phyloP scores from a whole-genome alignment of 768 basidiomycete species.

The Mycena leptocephala region DNA sequence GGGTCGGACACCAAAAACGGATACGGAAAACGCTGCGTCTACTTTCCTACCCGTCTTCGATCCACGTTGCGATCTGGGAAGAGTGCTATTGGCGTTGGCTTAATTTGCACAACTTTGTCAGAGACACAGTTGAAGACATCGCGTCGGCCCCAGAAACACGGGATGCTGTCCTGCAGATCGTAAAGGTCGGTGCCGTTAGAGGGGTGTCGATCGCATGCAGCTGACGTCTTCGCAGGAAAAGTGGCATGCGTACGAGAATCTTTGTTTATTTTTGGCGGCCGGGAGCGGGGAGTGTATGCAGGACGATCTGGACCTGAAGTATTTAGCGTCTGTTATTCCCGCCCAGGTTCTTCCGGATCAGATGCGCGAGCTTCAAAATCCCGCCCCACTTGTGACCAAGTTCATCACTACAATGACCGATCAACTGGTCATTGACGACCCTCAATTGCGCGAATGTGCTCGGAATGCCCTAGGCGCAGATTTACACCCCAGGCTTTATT shows the following conservation, averaged over 20 bases:
- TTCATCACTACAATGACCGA: slow-evolving; percentile 83
- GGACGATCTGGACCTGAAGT: slow-evolving; percentile 66
- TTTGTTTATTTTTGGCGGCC: slow-evolving; percentile 84
- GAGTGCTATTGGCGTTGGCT: slow-evolving; percentile 88
- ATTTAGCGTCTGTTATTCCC: slow-evolving; percentile 71
- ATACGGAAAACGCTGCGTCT: slow-evolving; percentile 80
- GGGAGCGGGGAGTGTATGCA: slow-evolving; percentile 78
- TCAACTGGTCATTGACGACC: slow-evolving; percentile 73
- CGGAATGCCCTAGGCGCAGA: slow-evolving; percentile 88
- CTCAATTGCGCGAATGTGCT: slow-evolving; percentile 83
- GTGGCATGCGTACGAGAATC: slow-evolving; percentile 88
- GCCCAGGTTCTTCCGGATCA: slow-evolving; percentile 77
- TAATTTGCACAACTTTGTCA: slow-evolving; percentile 72
- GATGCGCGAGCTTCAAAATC: slow-evolving; percentile 76
- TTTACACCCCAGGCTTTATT: slow-evolving; percentile 79
- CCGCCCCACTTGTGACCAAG: slow-evolving; percentile 69
- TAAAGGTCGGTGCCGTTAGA: slow-evolving; percentile 21
- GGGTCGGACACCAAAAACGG: slow-evolving; percentile 86
- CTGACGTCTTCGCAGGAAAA: slow-evolving; percentile 67
- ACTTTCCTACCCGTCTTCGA: slow-evolving; percentile 74
- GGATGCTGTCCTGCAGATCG: slow-evolving; percentile 37
- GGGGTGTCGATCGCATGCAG: neutral
- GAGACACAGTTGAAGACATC: slow-evolving; percentile 54
- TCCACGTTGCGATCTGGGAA: slow-evolving; percentile 87
- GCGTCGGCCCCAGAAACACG: slow-evolving; percentile 46